phyloP scores from a whole-genome alignment of 495 filamentous ascomycete species.

The Penicillium antarcticum region DNA sequence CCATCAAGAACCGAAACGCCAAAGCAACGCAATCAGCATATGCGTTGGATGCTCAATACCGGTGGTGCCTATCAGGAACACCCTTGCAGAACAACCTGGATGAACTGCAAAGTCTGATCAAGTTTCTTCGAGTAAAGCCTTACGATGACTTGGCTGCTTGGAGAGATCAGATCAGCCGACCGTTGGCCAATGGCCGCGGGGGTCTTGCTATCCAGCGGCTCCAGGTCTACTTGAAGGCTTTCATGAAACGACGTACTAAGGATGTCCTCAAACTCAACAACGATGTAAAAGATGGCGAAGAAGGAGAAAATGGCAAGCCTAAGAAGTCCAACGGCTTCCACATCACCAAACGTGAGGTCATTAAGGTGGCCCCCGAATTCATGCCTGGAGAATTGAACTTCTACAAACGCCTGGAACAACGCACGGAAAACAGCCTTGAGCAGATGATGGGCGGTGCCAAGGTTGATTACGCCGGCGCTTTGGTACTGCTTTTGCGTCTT shows the following conservation, averaged over 20 bases:
- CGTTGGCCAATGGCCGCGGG: constrained; percentile 81
- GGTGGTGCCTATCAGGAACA: constrained; percentile 95
- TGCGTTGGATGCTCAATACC: constrained; percentile 74
- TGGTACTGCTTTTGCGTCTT: constrained; percentile 82
- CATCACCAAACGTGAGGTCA: constrained; percentile 82
- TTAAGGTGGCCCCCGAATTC: constrained; percentile 76
- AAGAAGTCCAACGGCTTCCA: constrained; percentile 66
- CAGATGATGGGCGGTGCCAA: constrained; percentile 78
- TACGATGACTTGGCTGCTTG: constrained; percentile 78
- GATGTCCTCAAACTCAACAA: constrained; percentile 85
- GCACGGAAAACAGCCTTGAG: constrained; percentile 80
- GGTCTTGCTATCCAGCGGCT: constrained; percentile 85
- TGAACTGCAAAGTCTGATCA: constrained; percentile 88
- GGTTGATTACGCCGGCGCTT: constrained; percentile 75
- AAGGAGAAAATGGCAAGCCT: constrained; percentile 41
- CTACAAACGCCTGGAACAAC: constrained; percentile 77
- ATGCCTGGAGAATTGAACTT: constrained; percentile 75
- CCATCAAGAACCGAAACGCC: constrained; percentile 95
- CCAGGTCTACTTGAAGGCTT: constrained; percentile 77
- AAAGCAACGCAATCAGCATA: constrained; percentile 89
- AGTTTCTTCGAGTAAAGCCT: constrained; percentile 88
- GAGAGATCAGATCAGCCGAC: constrained; percentile 82
- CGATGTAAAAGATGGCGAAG: constrained; percentile 64
- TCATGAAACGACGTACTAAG: constrained; percentile 97
- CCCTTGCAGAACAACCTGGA: constrained; percentile 99